Conservation (phyloP, 306 rosid species). For the Citrullus colocynthis region DNA sequence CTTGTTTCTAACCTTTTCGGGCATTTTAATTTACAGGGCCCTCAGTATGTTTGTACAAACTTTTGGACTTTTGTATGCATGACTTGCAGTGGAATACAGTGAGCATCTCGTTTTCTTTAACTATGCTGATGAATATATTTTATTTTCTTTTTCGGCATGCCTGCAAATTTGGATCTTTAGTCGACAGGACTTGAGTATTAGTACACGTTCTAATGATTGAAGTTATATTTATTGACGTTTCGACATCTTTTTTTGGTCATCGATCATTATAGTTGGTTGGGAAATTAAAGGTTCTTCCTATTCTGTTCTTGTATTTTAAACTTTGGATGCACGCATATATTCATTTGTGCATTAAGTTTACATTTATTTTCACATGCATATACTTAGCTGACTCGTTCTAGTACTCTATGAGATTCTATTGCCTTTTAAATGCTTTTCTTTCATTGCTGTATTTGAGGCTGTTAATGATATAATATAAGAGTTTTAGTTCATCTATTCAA, state of each 20-base stretch:
- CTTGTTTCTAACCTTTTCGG: neutral
- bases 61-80: constrained; percentile 64
- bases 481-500: neutral
- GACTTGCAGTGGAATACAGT: constrained; percentile 88
- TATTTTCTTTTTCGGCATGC: neutral
- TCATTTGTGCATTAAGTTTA: neutral
- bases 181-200: neutral
- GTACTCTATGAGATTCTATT: neutral
- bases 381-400: neutral
- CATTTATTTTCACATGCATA: neutral
- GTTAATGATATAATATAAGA: neutral
- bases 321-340: neutral
- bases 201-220: neutral
- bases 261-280: neutral
- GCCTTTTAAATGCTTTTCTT: neutral
- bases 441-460: neutral
- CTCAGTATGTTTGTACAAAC: constrained; percentile 70
- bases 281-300: neutral
- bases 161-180: neutral
- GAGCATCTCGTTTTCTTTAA: constrained; percentile 21
- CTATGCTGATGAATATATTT: neutral
- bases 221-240: neutral
- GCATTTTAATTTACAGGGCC: constrained; percentile 39
- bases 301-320: neutral
- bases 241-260: neutral